Evolutionary conservation across 768 basidiomycete genomes (phyloP).

Genomic region (Tephrocybe sp.): DNA sequence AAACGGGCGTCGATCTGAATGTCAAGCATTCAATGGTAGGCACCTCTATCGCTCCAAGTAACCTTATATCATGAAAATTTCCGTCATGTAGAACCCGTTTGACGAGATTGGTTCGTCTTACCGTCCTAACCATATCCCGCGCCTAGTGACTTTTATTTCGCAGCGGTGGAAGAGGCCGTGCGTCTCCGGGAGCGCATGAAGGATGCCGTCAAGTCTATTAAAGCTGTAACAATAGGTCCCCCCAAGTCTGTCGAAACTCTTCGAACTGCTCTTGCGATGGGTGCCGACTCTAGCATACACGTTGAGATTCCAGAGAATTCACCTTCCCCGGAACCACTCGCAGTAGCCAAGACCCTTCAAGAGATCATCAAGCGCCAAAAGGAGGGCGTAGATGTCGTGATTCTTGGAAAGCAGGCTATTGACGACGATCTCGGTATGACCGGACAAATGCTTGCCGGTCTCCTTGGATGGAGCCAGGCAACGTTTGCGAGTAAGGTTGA

Average conservation of each 20-base stretch:
- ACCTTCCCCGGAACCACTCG: conserved; percentile 84
- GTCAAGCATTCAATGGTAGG: conserved; percentile 99
- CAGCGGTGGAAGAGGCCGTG: conserved; percentile 96
- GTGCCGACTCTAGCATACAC: conserved; percentile 91
- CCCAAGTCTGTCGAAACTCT: conserved; percentile 86
- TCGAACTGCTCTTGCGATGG: conserved; percentile 96
- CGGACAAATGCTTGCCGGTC: conserved; percentile 94
- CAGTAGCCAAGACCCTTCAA: conserved; percentile 82
- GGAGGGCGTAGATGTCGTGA: conserved; percentile 74
- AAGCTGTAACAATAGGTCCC: conserved; percentile 92
- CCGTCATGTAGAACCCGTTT: conserved; percentile 78
- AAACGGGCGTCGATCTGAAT: conserved; percentile 93
- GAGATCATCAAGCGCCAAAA: conserved; percentile 67
- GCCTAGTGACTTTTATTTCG: neutral
- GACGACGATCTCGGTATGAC: conserved; percentile 96
- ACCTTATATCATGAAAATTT: neutral
- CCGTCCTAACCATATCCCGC: neutral
- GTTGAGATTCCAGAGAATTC: conserved; percentile 76
- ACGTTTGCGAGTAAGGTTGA: conserved; percentile 91
- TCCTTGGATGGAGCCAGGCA: conserved; percentile 90
- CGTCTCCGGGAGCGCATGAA: conserved; percentile 86
- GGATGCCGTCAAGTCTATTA: conserved; percentile 78
- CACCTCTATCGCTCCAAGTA: conserved; percentile 2
- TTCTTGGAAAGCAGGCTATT: conserved; percentile 97
- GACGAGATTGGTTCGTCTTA: conserved; percentile 87